phyloP scores from a whole-genome alignment of 805 yeast genomes.

The Cyberlindnera samutprakarnensis region DNA sequence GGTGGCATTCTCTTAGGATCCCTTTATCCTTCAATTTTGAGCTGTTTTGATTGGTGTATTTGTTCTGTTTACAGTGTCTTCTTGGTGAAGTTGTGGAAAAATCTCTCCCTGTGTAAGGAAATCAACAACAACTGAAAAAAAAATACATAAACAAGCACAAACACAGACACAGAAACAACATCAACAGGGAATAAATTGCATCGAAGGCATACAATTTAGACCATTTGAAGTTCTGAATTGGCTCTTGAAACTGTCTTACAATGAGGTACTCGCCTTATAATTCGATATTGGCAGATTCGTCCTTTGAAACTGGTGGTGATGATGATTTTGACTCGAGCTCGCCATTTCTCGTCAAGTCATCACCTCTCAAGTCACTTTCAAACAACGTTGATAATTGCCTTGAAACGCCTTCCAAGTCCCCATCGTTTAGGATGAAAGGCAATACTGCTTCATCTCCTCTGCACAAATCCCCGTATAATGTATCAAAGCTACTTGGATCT shows the following conservation, averaged over 20 bases:
- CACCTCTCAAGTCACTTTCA: constrained; percentile 15
- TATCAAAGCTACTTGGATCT: background rate
- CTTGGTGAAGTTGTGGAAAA: constrained; percentile 1
- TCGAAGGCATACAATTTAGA: too few relatives aligned
- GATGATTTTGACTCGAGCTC: constrained; percentile 4
- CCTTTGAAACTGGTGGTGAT: constrained; percentile 1
- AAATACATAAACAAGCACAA: too few relatives aligned
- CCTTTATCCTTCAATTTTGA: too few relatives aligned
- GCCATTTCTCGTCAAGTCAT: constrained; percentile 10
- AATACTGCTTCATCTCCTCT: constrained; percentile 8
- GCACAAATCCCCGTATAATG: constrained; percentile 1
- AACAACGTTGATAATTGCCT: too few relatives aligned
- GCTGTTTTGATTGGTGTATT: too few relatives aligned
- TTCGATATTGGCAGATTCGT: constrained; percentile 4
- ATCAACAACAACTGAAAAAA: background rate
- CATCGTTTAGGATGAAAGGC: constrained; percentile 3
- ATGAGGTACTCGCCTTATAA: constrained; percentile 1
- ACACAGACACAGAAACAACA: too few relatives aligned
- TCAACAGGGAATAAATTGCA: too few relatives aligned
- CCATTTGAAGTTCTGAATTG: too few relatives aligned
- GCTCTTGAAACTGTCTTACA: background rate
- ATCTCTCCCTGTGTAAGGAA: background rate
- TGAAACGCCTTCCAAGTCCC: constrained; percentile 13
- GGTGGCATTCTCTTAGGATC: constrained; percentile 1
- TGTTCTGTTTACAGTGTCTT: too few relatives aligned